Base-by-base conservation (phyloP, 1,284 basidiomycete genomes). In the Earliella scabrosa region DNA sequence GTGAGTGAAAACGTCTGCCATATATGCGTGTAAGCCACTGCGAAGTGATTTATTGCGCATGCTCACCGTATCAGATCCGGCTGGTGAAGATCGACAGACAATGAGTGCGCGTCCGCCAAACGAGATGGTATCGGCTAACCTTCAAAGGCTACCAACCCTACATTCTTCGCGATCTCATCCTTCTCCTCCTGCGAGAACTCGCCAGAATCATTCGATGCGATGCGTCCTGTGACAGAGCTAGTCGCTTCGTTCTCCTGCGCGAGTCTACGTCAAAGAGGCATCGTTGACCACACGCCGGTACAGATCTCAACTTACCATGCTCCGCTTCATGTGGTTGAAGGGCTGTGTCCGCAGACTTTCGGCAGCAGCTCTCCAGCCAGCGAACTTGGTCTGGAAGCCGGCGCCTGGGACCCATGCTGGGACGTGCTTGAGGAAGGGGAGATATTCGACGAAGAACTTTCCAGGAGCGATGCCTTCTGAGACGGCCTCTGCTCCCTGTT, bases 371-470 rank as follows among this genome's bases (percentile, higher is more conserved):
- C 63, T 54, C 58, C 64, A 66, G 56, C 68, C 66, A 21, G 61
- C 73, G 66, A 50, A 32, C 7, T 44, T 21, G 10, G 26, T 43
- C 41, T 66, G 53, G 32, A 66, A 64, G 4, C 59, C 58, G 1
- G 64, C 60, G 0, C 68, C 70, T 0, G 68, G 70, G 3, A 70
- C 35, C 69, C 69, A 71, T 3, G 44, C 24, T 3, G 68, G 69
- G 6, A 70, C 47, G 31, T 66, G 32, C 26, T 50, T 48, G 13
- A 68, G 34, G 36, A 62, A 48, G 1, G 67, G 66, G 23, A 70
- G 27, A 18, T 45, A 23, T 6, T 63, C 61, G 18, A 66, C 45
- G 5, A 54, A 31, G 20, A 61, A 67, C 14, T 59, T 62, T 2
- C 62, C 66, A 13, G 67, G 59, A 10, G 51, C 52, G 35, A 58